Conservation (phyloP, 1,284 basidiomycete genomes). For the Retiboletus flavoniger region DNA sequence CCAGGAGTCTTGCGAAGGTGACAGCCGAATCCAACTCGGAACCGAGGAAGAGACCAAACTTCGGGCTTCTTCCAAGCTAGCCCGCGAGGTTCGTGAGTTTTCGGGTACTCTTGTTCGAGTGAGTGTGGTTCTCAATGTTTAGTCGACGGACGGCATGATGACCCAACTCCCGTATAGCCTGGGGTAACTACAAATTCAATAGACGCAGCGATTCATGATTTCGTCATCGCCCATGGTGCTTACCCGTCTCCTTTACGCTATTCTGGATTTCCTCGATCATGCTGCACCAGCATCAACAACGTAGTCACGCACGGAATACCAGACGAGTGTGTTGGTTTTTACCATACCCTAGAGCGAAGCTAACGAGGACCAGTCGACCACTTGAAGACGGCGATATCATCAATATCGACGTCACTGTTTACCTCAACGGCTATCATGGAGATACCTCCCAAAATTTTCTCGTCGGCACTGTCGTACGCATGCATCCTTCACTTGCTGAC, state of each 20-base stretch:
- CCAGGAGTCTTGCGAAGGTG: constrained; percentile 28
- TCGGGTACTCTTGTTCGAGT: constrained; percentile 60
- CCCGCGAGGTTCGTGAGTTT: constrained; percentile 58
- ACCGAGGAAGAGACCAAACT: constrained; percentile 55
- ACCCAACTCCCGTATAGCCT: constrained; percentile 43
- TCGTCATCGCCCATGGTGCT: constrained; percentile 65
- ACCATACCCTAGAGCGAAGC: background rate
- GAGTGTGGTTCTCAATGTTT: constrained; percentile 19
- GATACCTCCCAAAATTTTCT: constrained; percentile 83
- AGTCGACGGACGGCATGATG: background rate
- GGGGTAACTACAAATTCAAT: constrained; percentile 75
- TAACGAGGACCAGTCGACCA: constrained; percentile 54
- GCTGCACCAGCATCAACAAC: constrained; percentile 90
- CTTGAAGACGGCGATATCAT: constrained; percentile 80
- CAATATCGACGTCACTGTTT: constrained; percentile 84
- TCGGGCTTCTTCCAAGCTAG: constrained; percentile 60
- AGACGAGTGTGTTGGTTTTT: constrained; percentile 58
- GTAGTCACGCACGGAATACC: constrained; percentile 83
- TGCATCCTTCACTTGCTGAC: background rate
- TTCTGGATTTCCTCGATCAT: constrained; percentile 77
- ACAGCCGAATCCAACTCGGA: constrained; percentile 54
- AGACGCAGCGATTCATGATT: constrained; percentile 69
- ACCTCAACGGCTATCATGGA: constrained; percentile 77
- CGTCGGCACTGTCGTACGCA: constrained; percentile 69
- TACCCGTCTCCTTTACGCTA: constrained; percentile 90